A percentile compares a stretch with the other conserved stretches of the same genome.
phyloP scores from a whole-genome alignment of 2,329 filamentous ascomycete species.

The Epichloe sibirici region DNA sequence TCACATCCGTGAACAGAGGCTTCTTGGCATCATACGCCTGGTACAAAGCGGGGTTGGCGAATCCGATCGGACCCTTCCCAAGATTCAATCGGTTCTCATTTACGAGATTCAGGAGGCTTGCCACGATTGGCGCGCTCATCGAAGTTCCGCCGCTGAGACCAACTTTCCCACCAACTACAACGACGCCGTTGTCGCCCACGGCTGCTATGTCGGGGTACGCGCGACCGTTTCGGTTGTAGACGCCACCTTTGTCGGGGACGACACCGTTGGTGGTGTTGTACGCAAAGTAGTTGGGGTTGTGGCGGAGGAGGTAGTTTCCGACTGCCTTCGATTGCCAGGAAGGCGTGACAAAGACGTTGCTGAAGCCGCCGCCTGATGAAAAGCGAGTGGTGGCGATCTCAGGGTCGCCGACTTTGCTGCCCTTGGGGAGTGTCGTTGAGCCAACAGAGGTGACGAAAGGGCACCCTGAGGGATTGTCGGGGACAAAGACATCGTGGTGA shows the following conservation, averaged over 20 bases:
- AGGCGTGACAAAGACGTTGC: constrained; percentile 34
- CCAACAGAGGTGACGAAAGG: constrained; percentile 39
- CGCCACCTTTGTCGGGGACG: constrained; percentile 7
- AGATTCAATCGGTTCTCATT: constrained; percentile 18
- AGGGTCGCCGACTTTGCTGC: constrained; percentile 2
- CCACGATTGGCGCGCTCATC: constrained; percentile 22
- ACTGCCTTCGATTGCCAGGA: constrained; percentile 29
- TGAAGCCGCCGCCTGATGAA: constrained; percentile 36
- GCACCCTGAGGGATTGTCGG: constrained; percentile 33
- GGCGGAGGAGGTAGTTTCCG: constrained; percentile 6
- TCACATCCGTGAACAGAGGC: constrained; percentile 9
- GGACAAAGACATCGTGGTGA: constrained; percentile 32
- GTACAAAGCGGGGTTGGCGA: constrained; percentile 24
- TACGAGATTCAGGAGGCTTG: constrained; percentile 20
- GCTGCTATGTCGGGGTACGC: constrained; percentile 37
- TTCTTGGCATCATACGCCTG: constrained; percentile 3
- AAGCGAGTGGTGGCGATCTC: constrained; percentile 20
- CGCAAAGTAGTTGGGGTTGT: constrained; percentile 8
- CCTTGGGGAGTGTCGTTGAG: constrained; percentile 26
- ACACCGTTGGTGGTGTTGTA: constrained; percentile 10
- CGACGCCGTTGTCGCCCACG: constrained; percentile 30
- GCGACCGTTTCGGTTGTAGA: constrained; percentile 35
- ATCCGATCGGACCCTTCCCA: constrained; percentile 18
- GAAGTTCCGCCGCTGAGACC: constrained; percentile 37
- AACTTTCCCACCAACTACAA: constrained; percentile 30